These are phyloP conservation scores for Microstroma glucosiphilum DNA, from an alignment of 1,284 basidiomycete genomes.

Conservation along the genomic window DNA sequence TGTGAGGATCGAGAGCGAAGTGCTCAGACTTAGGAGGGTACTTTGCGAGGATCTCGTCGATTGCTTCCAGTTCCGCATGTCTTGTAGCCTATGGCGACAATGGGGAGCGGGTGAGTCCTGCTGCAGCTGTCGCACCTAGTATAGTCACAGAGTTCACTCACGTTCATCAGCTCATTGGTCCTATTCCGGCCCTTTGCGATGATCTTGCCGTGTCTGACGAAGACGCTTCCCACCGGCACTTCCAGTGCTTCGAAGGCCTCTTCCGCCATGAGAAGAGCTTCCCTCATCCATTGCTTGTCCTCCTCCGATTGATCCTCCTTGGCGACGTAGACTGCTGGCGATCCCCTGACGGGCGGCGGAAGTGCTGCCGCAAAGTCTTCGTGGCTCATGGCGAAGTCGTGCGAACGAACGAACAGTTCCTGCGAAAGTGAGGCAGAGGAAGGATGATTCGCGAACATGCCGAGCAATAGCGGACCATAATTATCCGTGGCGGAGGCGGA, in stretches of 20 bases:
- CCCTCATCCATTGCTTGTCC: slow-evolving; percentile 46
- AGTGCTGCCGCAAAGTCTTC: neutral
- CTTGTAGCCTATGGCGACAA: slow-evolving; percentile 68
- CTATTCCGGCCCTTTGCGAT: slow-evolving; percentile 85
- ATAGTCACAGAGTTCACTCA: slow-evolving; percentile 43
- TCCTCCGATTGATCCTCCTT: slow-evolving; percentile 33
- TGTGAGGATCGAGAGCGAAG: slow-evolving; percentile 38
- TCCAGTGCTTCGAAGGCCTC: slow-evolving; percentile 80
- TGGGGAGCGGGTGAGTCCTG: neutral
- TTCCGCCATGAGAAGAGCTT: slow-evolving; percentile 45
- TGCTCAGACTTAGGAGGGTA: slow-evolving; percentile 51
- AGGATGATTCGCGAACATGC: too few species aligned
- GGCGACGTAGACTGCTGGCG: slow-evolving; percentile 32
- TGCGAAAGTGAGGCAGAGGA: too few species aligned
- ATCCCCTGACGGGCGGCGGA: slow-evolving; percentile 27
- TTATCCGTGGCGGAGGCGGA: too few species aligned
- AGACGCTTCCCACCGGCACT: slow-evolving; percentile 94
- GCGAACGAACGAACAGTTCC: neutral
- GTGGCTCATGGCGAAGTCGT: neutral
- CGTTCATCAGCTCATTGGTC: slow-evolving; percentile 72
- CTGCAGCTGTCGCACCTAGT: neutral
- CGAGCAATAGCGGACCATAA: too few species aligned
- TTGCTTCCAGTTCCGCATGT: slow-evolving; percentile 95
- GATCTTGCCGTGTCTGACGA: slow-evolving; percentile 67
- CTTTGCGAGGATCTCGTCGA: slow-evolving; percentile 69